A percentile compares a stretch with the other conserved stretches of the same genome.
phyloP scores from a whole-genome alignment of 345 rosid genomes.

The Isatis tinctoria region DNA sequence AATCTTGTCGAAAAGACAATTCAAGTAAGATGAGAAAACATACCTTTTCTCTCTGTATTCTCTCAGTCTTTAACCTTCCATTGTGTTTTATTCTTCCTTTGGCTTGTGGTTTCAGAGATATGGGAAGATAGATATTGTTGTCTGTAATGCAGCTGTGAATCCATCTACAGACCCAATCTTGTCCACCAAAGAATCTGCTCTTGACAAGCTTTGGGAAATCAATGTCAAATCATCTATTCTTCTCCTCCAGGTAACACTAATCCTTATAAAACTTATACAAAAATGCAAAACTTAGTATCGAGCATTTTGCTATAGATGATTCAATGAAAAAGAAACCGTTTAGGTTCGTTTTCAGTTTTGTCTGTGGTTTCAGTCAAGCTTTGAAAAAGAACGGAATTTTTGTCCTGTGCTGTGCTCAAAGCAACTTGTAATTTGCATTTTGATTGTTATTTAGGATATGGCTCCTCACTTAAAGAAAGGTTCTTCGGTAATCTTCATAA shows the following conservation, averaged over 20 bases:
- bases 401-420: neutral
- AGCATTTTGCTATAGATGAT: neutral
- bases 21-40: conserved; percentile 40
- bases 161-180: conserved; percentile 60
- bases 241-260: conserved; percentile 49
- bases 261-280: too few relatives aligned
- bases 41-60: neutral
- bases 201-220: conserved; percentile 90
- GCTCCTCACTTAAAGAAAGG: conserved; percentile 73
- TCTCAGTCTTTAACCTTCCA: neutral
- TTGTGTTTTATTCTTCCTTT: neutral
- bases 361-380: neutral
- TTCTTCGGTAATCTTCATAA: conserved; percentile 70
- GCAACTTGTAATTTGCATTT: neutral
- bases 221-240: conserved; percentile 78
- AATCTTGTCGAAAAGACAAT: conserved; percentile 58
- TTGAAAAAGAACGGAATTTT: neutral
- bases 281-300: too few relatives aligned
- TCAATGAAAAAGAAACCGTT: neutral
- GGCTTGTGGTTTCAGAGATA: conserved; percentile 48
- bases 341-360: neutral
- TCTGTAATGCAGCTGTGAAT: conserved; percentile 80
- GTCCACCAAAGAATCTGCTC: conserved; percentile 54
- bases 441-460: conserved; percentile 44
- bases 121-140: conserved; percentile 68